These are phyloP conservation scores for Terfezia boudieri DNA, from an alignment of 495 filamentous ascomycete genomes.

Conservation along the genomic window DNA sequence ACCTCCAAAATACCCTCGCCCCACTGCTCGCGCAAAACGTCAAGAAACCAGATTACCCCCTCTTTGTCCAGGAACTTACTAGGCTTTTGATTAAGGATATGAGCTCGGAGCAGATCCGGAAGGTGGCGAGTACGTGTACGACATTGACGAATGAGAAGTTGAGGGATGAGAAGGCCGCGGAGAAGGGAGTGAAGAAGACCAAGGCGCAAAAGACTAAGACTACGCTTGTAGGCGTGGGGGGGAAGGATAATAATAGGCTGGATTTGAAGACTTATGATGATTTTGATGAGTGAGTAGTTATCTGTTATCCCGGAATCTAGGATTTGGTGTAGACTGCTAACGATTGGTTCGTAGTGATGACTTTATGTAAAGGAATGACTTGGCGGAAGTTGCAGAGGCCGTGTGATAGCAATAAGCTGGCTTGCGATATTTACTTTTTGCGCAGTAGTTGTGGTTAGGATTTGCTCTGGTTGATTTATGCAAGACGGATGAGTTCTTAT, in stretches of 20 bases:
- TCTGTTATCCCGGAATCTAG: too few relatives aligned
- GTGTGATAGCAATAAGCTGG: too few relatives aligned
- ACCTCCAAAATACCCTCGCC: conserved; percentile 46
- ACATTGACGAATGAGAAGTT: conserved; percentile 90
- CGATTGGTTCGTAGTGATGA: conserved; percentile 27
- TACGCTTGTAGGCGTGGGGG: conserved; percentile 40
- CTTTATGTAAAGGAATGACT: conserved; percentile 31
- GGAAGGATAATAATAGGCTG: conserved; percentile 38
- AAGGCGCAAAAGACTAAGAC: conserved; percentile 92
- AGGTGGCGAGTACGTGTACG: conserved; percentile 64
- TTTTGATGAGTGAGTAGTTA: conserved; percentile 34
- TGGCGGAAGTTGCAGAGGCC: too few relatives aligned
- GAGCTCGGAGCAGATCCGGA: conserved; percentile 80
- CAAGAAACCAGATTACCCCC: conserved; percentile 73
- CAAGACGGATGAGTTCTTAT: too few relatives aligned
- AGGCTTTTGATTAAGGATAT: conserved; percentile 77
- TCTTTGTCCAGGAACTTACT: conserved; percentile 77
- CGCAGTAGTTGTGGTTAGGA: too few relatives aligned
- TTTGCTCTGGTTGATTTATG: too few relatives aligned
- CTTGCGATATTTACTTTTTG: too few relatives aligned
- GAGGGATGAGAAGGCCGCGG: conserved; percentile 89
- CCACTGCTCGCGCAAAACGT: conserved; percentile 49
- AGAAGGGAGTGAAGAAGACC: conserved; percentile 89
- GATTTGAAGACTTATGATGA: conserved; percentile 28
- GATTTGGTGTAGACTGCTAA: too few relatives aligned